phyloP scores from a whole-genome alignment of 176 grass and related monocot genomes.

The Avena eriantha region DNA sequence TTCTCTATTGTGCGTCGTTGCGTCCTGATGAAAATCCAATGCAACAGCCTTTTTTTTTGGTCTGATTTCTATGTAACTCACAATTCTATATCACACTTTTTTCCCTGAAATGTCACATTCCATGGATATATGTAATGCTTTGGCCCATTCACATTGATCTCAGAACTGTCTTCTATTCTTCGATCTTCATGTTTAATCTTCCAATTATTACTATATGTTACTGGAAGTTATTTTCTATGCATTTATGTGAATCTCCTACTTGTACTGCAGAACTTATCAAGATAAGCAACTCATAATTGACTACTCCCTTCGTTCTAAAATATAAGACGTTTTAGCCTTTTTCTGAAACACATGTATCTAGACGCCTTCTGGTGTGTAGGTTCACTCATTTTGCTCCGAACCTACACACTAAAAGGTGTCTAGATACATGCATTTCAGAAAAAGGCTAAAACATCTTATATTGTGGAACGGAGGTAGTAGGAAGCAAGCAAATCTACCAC shows the following conservation, averaged over 20 bases:
- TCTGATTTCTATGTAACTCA: background rate
- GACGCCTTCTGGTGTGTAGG: too few relatives aligned
- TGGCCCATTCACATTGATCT: slow-evolving; percentile 13
- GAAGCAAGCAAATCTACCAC: slow-evolving; percentile 28
- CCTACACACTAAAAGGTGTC: too few relatives aligned
- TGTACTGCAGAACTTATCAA: background rate
- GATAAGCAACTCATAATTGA: slow-evolving; percentile 25
- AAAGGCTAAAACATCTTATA: too few relatives aligned
- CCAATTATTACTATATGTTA: background rate
- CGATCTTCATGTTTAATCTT: slow-evolving; percentile 22
- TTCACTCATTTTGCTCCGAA: too few relatives aligned
- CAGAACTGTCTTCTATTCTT: background rate
- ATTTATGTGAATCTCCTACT: background rate
- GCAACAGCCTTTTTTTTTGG: background rate
- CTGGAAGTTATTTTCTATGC: background rate
- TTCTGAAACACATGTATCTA: too few relatives aligned
- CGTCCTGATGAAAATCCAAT: background rate
- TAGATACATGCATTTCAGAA: too few relatives aligned
- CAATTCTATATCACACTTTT: background rate
- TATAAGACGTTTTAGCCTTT: too few relatives aligned
- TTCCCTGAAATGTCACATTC: background rate
- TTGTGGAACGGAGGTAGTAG: too few relatives aligned
- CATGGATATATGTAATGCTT: slow-evolving; percentile 23
- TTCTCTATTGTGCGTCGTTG: background rate
- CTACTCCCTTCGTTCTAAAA: background rate